These are phyloP conservation scores for Aureobasidium sp. DNA, from an alignment of 2,329 filamentous ascomycete species.

Conservation along the genomic window DNA sequence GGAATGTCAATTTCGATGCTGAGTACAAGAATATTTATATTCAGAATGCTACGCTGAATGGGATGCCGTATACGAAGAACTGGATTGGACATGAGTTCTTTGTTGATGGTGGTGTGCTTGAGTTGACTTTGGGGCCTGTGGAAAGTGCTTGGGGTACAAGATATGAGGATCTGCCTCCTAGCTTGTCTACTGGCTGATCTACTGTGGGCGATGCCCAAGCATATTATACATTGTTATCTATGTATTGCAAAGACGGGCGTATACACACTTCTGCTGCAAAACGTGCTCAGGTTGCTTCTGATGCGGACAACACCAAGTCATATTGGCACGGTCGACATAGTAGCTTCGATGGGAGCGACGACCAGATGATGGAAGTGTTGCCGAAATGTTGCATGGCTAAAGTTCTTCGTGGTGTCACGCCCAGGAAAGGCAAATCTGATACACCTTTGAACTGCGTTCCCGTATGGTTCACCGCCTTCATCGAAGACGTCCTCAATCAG, in stretches of 20 bases:
- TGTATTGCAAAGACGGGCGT: too few species aligned
- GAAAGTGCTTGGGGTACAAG: constrained; percentile 41
- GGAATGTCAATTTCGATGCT: constrained; percentile 37
- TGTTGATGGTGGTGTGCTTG: constrained; percentile 36
- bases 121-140: constrained; percentile 34
- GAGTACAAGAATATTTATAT: constrained; percentile 38
- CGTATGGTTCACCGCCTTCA: not conserved
- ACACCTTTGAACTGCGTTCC: not conserved
- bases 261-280: too few species aligned
- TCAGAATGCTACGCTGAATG: constrained; percentile 38
- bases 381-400: not conserved
- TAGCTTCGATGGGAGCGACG: not conserved
- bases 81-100: constrained; percentile 43
- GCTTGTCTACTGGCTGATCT: constrained; percentile 21
- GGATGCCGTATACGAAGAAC: constrained; percentile 36
- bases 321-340: not conserved
- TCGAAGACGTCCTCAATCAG: not conserved
- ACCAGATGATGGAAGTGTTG: not conserved
- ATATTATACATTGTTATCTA: not conserved
- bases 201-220: not conserved
- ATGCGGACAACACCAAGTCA: not conserved
- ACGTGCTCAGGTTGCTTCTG: not conserved
- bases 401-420: not conserved
- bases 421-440: constrained; percentile 1
- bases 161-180: constrained; percentile 37